Base-by-base conservation (phyloP, 768 basidiomycete species). In the Leccinellum rugosiceps region DNA sequence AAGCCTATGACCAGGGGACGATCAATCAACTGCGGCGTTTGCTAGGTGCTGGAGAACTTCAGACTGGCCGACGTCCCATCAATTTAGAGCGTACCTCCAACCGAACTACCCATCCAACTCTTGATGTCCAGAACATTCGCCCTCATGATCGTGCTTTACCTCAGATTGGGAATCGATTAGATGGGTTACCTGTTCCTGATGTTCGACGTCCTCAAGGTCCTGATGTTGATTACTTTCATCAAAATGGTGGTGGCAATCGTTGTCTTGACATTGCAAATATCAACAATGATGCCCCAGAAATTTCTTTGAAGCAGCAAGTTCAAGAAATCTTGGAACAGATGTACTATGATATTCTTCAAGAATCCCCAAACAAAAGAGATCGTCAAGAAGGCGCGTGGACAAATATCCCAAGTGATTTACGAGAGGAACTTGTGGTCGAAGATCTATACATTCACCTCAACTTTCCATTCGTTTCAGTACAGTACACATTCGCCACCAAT, bases 151-250 rank as follows among this genome's bases (percentile, higher is more conserved):
- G 6, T 1, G 15, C 50, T 1, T 3, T 63, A 0, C 54, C 60
- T 6, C 7, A 3, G 0, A 31, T 59, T 23, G 23, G 55, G 0
- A 8, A n/a, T 1, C 14, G 10, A 3, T 13, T 57, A 0, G 15
- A 58, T 14, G 41, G 54, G 2, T 6, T 61, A 1, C 57, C 53
- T 8, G 0, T 55, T 34, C 54, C 54, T 6, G 3, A 31, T 2
- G 21, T 19, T 1, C 10, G 7, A 4, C 28, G 30, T 4, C 51
- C 51, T 17, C 49, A 15, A 3, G 61, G 61, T 25, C 31, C 49
- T 14, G 61, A 62, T 28, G 56, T 62, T 0, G 41, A 57, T 1
- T 32, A 54, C 17, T 62, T 57, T 23, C 3, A 21, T 21, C 26
- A 6, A 6, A 49, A 55, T 50, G 57, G 52, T 1, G 57, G 53